A percentile compares a stretch with the other conserved stretches of the same genome.
phyloP scores from a whole-genome alignment of 2,329 filamentous ascomycete species.

The Nigrospora oryzae region DNA sequence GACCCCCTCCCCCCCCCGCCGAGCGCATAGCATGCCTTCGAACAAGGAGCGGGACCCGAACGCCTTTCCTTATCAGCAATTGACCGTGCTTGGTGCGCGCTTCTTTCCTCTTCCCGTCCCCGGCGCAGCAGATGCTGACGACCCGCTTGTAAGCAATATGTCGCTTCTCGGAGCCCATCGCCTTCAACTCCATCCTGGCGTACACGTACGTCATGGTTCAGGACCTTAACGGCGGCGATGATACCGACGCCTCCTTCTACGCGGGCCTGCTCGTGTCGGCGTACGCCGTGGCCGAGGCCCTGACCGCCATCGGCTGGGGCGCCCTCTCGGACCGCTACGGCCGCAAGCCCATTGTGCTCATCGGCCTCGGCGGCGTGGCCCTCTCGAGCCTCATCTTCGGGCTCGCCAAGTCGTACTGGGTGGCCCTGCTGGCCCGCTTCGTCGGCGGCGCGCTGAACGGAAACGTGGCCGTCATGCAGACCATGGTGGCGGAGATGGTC shows the following conservation, averaged over 20 bases:
- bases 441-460: conserved; percentile 30
- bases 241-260: conserved; percentile 35
- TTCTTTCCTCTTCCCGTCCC: no score
- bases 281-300: conserved; percentile 32
- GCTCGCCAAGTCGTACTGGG: conserved; percentile 30
- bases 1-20: no score
- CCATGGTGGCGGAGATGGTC: conserved; percentile 31
- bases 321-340: conserved; percentile 30
- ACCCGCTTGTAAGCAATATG: conserved; percentile 25
- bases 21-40: neutral
- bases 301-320: conserved; percentile 33
- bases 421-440: conserved; percentile 30
- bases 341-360: conserved; percentile 24
- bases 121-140: no score
- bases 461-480: conserved; percentile 27
- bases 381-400: conserved; percentile 32
- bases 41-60: neutral
- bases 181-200: conserved; percentile 34
- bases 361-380: conserved; percentile 25
- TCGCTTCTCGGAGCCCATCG: conserved; percentile 35
- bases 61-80: neutral
- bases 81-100: neutral
- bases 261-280: conserved; percentile 37
- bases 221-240: conserved; percentile 27
- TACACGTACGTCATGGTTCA: conserved; percentile 33